These are phyloP conservation scores for Boletus reticulatus DNA, from an alignment of 768 basidiomycete species.

Conservation along the genomic window DNA sequence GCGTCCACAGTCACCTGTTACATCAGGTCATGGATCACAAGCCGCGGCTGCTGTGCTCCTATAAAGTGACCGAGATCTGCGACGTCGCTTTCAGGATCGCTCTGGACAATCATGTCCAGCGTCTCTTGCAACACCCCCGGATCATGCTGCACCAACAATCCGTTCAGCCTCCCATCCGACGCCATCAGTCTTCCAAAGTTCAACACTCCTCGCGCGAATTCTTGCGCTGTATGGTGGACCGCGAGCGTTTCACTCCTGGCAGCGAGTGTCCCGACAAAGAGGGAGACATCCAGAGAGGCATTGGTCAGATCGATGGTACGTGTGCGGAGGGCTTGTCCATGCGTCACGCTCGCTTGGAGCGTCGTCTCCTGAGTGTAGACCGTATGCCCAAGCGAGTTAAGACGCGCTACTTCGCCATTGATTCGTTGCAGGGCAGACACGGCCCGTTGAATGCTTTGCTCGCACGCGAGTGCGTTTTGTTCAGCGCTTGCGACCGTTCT, in stretches of 20 bases:
- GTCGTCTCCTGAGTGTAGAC: slow-evolving; percentile 2
- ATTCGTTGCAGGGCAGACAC: slow-evolving; percentile 1
- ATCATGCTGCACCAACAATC: slow-evolving; percentile 4
- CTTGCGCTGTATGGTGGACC: slow-evolving; percentile 8
- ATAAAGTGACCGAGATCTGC: background rate
- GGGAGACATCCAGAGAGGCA: slow-evolving; percentile 13
- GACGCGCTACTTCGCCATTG: background rate
- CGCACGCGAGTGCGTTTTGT: background rate
- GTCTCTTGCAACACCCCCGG: slow-evolving; percentile 6
- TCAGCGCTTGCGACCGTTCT: slow-evolving; percentile 7
- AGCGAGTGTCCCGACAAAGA: slow-evolving; percentile 12
- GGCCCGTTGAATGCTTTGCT: slow-evolving; percentile 11
- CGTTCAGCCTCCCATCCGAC: slow-evolving; percentile 1
- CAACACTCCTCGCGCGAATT: slow-evolving; percentile 7
- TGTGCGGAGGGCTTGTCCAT: slow-evolving; percentile 9
- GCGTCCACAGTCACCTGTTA: background rate
- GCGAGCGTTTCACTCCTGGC: slow-evolving; percentile 14
- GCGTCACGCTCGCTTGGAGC: slow-evolving; percentile 6
- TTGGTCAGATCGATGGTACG: slow-evolving; percentile 15
- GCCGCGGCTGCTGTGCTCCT: background rate
- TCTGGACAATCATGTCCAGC: slow-evolving; percentile 10
- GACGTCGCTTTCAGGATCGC: background rate
- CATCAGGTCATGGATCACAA: slow-evolving; percentile 9
- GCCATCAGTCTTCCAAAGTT: slow-evolving; percentile 9
- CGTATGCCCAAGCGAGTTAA: background rate